These are phyloP conservation scores for Citrus trifoliata DNA, from an alignment of 345 rosid genomes.

Conservation along the genomic window DNA sequence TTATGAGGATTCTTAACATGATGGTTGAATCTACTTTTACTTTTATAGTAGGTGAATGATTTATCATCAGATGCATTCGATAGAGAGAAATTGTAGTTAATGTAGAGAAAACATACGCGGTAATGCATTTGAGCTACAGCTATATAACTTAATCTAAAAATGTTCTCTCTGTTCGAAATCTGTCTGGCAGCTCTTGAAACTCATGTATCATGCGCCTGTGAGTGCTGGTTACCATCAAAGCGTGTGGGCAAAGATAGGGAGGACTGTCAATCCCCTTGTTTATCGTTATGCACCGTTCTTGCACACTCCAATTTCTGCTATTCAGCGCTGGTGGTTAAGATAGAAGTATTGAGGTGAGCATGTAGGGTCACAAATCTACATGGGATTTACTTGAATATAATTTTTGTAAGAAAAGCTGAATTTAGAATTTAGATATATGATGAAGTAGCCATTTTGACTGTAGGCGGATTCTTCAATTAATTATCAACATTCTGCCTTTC, in stretches of 20 bases:
- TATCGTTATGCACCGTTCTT: constrained; percentile 75
- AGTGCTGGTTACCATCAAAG: constrained; percentile 86
- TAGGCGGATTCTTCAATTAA: background rate
- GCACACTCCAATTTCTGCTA: constrained; percentile 56
- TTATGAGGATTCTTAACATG: background rate
- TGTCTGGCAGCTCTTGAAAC: constrained; percentile 73
- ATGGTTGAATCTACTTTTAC: background rate
- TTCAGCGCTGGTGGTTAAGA: constrained; percentile 93
- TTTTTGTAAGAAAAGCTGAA: background rate
- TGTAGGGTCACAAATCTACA: background rate
- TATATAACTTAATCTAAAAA: background rate
- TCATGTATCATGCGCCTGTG: constrained; percentile 93
- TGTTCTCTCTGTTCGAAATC: background rate
- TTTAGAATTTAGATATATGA: background rate
- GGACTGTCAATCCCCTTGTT: constrained; percentile 55
- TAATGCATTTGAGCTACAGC: background rate
- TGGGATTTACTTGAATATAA: background rate
- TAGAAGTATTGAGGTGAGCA: constrained; percentile 19
- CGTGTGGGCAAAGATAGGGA: constrained; percentile 78
- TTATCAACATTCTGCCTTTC: background rate
- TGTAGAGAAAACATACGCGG: background rate
- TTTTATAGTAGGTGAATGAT: background rate
- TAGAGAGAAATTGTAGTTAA: background rate
- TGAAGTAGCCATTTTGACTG: background rate
- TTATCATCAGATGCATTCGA: background rate